Evolutionary conservation across 2,329 filamentous ascomycete genomes (phyloP), one percentile per base, ranked within the genome.

Genomic region (Clonostachys solani): DNA sequence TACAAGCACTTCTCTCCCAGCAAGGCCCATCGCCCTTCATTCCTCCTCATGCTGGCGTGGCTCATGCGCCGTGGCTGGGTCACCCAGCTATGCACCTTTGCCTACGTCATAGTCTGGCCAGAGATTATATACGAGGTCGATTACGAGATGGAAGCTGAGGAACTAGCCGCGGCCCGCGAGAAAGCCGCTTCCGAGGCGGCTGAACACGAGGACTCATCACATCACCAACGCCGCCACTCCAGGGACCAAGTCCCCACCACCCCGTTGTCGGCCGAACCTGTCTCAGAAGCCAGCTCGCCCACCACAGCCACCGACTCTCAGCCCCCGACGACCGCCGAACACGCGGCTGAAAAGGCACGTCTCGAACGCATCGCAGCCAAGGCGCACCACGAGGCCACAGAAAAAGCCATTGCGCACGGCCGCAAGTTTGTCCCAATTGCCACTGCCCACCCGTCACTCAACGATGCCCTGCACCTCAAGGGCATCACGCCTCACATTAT

Each of bases 61-160:
- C 78, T 99, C 9, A 83, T 97, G 71, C 84, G 92, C 38, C 87
- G 90, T 42, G 91, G 90, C 13, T 96, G 94, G 88, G 92, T 96
- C 1, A 95, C 89, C 1, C 92, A 96, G 63, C 77, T 99, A 6
- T 88, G 91, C 52, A 94, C 90, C 1, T 96, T 95, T 64, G 89
- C 87, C 12, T 95, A 94, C 74, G 83, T 97, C 40, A 81, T 92
- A 44, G 87, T 94, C 40, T 86, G 85, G 67, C 84, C 87, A 3
- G 86, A 92, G 60, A 87, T 95, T 52, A 84, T 94, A 56, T 85
- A 87, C 59, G 85, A 89, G 53, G 90, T 95, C 4, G 83, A 89
- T 45, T 80, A 85, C 55, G 80, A 84, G 47, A 75, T 89, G 40
- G 83, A 86, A 56, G 78, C 78, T 23, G 84, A 89, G 52, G 78